Percentiles rank a stretch among this genome's conserved stretches.
phyloP scores from a whole-genome alignment of 768 basidiomycete species.

The Russula sp. region DNA sequence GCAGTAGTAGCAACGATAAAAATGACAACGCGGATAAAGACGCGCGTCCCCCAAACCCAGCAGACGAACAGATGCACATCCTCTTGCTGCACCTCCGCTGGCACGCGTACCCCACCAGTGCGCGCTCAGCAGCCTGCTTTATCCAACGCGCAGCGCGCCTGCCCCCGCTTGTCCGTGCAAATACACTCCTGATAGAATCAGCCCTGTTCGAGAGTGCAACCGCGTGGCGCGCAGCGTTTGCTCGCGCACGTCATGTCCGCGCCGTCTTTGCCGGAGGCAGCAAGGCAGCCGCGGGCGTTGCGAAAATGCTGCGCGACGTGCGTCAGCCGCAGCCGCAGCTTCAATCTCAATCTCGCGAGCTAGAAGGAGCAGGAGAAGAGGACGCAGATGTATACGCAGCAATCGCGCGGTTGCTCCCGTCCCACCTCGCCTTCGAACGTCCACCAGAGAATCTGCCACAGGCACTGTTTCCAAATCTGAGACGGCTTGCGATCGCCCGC shows the following conservation, averaged over 20 bases:
- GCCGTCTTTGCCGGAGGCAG: slow-evolving; percentile 18
- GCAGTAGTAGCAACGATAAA: background rate
- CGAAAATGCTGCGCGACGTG: slow-evolving; percentile 18
- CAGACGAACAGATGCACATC: slow-evolving; percentile 21
- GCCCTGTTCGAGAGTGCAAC: slow-evolving; percentile 12
- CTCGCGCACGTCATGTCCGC: slow-evolving; percentile 3
- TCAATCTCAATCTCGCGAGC: background rate
- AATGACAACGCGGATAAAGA: background rate
- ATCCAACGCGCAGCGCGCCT: slow-evolving; percentile 21
- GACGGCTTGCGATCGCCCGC: slow-evolving; percentile 18
- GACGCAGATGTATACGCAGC: slow-evolving; percentile 14
- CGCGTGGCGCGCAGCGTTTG: slow-evolving; percentile 16
- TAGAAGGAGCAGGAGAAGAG: background rate
- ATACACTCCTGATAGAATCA: slow-evolving; percentile 19
- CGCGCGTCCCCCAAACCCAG: slow-evolving; percentile 16
- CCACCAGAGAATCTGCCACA: slow-evolving; percentile 2
- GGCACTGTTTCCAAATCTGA: slow-evolving; percentile 14
- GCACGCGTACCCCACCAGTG: slow-evolving; percentile 15
- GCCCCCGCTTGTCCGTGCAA: slow-evolving; percentile 17
- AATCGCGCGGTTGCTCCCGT: slow-evolving; percentile 18
- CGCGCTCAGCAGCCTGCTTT: slow-evolving; percentile 12
- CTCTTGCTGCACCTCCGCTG: slow-evolving; percentile 25
- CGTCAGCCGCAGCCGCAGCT: background rate
- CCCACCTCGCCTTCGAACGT: slow-evolving; percentile 13
- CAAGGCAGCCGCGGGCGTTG: slow-evolving; percentile 2